Evolutionary conservation across 495 filamentous ascomycete genomes (phyloP).

Genomic region (Penicillium manginii): DNA sequence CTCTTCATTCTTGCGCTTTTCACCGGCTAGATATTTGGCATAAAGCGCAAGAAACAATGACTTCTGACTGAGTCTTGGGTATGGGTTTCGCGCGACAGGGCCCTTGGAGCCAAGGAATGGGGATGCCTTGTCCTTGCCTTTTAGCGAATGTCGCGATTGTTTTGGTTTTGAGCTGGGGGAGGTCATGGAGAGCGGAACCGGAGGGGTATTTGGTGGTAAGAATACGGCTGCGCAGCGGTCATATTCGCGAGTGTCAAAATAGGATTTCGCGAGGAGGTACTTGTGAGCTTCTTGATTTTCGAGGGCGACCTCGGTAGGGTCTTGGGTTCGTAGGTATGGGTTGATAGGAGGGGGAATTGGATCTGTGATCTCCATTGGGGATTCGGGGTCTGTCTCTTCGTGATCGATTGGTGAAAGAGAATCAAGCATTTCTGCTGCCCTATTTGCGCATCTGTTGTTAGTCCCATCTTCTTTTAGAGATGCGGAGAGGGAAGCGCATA

Average conservation of each 20-base stretch:
- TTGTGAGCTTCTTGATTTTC: conserved; percentile 80
- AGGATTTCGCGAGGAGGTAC: conserved; percentile 90
- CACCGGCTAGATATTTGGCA: conserved; percentile 87
- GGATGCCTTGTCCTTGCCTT: conserved; percentile 59
- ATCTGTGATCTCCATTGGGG: conserved; percentile 56
- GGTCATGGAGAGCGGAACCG: conserved; percentile 57
- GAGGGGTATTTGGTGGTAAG: conserved; percentile 71
- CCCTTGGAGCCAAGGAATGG: conserved; percentile 33
- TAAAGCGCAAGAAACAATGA: conserved; percentile 93
- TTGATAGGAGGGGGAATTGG: conserved; percentile 34
- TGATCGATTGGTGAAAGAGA: conserved; percentile 62
- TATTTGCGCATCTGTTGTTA: conserved; percentile 38
- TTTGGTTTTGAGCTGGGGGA: conserved; percentile 48
- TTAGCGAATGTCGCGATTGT: conserved; percentile 44
- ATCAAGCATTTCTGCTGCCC: conserved; percentile 93
- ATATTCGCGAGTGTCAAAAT: conserved; percentile 94
- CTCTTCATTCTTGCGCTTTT: conserved; percentile 95
- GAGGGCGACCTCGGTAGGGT: conserved; percentile 70
- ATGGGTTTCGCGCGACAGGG: conserved; percentile 35
- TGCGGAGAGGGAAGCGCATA: conserved; percentile 40
- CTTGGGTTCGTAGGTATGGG: conserved; percentile 53
- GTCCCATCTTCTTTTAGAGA: not conserved
- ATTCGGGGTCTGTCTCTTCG: conserved; percentile 63
- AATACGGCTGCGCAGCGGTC: conserved; percentile 94
- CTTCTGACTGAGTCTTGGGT: conserved; percentile 76